A percentile compares a stretch with the other conserved stretches of the same genome.
Evolutionary conservation across 345 rosid species (phyloP).

Genomic region (Leavenworthia alabamica): DNA sequence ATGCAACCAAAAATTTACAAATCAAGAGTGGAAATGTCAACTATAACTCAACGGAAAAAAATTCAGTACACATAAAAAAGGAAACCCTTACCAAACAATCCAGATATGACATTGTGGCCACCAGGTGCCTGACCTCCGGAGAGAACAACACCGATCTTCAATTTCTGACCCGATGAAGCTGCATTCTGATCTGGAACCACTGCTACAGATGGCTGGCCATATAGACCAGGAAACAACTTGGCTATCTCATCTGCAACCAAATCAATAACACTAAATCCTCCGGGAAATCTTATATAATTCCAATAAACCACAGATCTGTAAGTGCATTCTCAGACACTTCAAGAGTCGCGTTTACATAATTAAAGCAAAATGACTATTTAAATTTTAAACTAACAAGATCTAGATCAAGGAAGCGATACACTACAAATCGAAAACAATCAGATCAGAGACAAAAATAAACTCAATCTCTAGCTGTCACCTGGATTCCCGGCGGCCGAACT

Average conservation of each 20-base stretch:
- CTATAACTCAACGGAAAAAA: background rate
- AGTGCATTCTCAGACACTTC: background rate
- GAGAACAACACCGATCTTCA: conserved; percentile 89
- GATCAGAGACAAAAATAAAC: background rate
- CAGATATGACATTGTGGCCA: conserved; percentile 95
- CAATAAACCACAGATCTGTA: conserved; percentile 7
- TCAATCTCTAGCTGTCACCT: conserved; percentile 31
- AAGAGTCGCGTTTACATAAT: background rate
- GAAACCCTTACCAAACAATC: conserved; percentile 63
- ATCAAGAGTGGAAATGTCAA: background rate
- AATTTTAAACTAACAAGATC: conserved; percentile 19
- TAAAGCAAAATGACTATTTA: background rate
- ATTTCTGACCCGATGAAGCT: conserved; percentile 37
- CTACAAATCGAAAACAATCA: background rate
- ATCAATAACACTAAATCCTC: background rate
- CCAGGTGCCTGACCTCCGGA: conserved; percentile 99
- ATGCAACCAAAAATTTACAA: background rate
- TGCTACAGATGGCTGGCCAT: conserved; percentile 77
- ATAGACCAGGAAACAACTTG: conserved; percentile 78
- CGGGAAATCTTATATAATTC: background rate
- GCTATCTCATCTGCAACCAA: conserved; percentile 64
- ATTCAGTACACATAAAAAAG: background rate
- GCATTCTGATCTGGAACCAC: conserved; percentile 44
- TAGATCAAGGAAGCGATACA: conserved; percentile 8
- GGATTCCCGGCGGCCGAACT: conserved; percentile 96